Evolutionary conservation across 2,329 filamentous ascomycete genomes (phyloP).

Genomic region (Sarocladiaceae sp.): DNA sequence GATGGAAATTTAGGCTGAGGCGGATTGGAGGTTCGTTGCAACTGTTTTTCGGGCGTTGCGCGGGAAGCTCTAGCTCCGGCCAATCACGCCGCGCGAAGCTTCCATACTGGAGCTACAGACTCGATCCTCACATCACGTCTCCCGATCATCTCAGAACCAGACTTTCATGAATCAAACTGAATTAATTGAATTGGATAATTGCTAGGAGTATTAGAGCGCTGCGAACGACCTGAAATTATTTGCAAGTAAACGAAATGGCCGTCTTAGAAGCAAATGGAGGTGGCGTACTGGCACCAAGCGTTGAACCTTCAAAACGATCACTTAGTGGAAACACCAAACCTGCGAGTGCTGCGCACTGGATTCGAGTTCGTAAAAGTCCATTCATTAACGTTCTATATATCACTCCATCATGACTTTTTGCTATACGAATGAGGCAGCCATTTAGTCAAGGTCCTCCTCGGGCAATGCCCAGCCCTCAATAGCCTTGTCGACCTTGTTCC

Average conservation of each 20-base stretch:
- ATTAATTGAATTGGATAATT: too few relatives aligned
- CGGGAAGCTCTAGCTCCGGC: slow-evolving; percentile 7
- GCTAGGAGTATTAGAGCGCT: too few relatives aligned
- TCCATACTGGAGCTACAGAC: neutral
- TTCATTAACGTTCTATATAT: neutral
- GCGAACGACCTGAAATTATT: too few relatives aligned
- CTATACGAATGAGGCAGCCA: neutral
- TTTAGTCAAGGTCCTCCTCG: neutral
- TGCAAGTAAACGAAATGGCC: neutral
- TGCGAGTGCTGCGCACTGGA: too few relatives aligned
- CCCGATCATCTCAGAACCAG: too few relatives aligned
- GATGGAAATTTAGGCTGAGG: slow-evolving; percentile 6
- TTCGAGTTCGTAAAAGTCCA: neutral
- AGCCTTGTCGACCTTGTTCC: slow-evolving; percentile 69
- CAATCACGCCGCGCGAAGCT: slow-evolving; percentile 4
- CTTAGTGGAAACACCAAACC: too few relatives aligned
- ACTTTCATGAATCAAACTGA: too few relatives aligned
- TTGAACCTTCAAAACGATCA: too few relatives aligned
- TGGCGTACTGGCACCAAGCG: neutral
- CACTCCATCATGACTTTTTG: neutral
- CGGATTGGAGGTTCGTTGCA: neutral
- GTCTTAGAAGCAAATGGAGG: too few relatives aligned
- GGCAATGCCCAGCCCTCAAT: slow-evolving; percentile 30
- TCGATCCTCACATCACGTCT: too few relatives aligned
- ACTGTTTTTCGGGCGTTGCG: slow-evolving; percentile 8